Evolutionary conservation across 345 rosid genomes (phyloP), one percentile per base, ranked within the genome.

Genomic region (Adansonia digitata): DNA sequence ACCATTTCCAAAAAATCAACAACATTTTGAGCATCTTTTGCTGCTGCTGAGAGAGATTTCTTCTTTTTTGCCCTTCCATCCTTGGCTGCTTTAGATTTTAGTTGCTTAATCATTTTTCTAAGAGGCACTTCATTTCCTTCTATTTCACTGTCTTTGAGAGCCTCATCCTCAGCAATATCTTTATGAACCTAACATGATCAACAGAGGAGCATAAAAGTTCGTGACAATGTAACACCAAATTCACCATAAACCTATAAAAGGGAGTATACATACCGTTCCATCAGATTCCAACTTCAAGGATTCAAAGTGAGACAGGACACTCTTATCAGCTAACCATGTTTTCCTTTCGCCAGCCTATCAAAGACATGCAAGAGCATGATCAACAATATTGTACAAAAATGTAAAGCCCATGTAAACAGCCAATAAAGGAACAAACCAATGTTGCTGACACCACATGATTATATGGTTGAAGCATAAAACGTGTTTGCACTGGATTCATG

Each of bases 261-360:
- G 24, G 45, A 63, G 72, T 48, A 74, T 46, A 80, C 71, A 79
- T 88, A 95, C 99, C 56, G 61, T 74, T 82, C 78, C 81, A 78
- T 84, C 82, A 73, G 80, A 74, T 74, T 88, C 92, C 61, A 91
- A 71, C 84, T 90, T 85, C 10, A 95, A 90, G 6, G 88, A 85
- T 53, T 88, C 87, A 79, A 92, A 87, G 78, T 95, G 93, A 80
- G 91, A 69, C 78, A 85, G 64, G 78, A 87, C 88, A 81, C 82
- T 85, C 81, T 87, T 94, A 75, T 89, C 98, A 78, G 89, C 91
- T 81, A 95, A 75, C 99, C 99, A 95, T 57, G 92, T 84, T 73
- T 79, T 65, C 75, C 89, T 84, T 82, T 86, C 88, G 74, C 63
- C 82, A 71, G 77, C 92, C 97, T 92, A 82, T 71, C 72, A 78